Percentiles rank a stretch among this genome's conserved stretches.
Conservation (phyloP, 2,329 filamentous ascomycete genomes). For the Periconia digitata region DNA sequence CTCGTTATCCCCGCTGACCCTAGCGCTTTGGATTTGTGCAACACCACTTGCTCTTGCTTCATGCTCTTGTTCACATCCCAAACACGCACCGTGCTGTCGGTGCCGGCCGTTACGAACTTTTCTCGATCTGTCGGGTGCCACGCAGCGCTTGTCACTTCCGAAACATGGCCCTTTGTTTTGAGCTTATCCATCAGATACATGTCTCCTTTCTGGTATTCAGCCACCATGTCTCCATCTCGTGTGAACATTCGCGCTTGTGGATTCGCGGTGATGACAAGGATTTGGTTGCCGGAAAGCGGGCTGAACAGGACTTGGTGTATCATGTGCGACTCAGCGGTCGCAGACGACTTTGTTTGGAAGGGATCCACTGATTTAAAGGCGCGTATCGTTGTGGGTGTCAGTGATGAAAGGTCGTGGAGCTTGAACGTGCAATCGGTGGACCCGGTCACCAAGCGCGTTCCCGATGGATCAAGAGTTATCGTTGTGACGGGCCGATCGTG, state of each 20-base stretch:
- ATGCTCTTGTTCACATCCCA: constrained; percentile 95
- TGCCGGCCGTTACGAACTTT: constrained; percentile 84
- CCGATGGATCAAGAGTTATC: constrained; percentile 80
- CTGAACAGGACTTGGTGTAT: constrained; percentile 88
- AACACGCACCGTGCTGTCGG: constrained; percentile 92
- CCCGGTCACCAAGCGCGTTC: constrained; percentile 82
- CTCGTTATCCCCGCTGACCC: constrained; percentile 87
- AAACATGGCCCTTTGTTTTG: constrained; percentile 95
- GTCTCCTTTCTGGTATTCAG: constrained; percentile 94
- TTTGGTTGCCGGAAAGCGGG: constrained; percentile 72
- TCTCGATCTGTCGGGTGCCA: constrained; percentile 91
- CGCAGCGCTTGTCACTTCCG: constrained; percentile 82
- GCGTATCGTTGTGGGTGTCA: constrained; percentile 91
- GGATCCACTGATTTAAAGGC: constrained; percentile 94
- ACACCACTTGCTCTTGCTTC: constrained; percentile 88
- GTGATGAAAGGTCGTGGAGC: constrained; percentile 90
- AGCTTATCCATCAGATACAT: constrained; percentile 98
- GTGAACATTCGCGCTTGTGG: constrained; percentile 88
- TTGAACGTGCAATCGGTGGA: constrained; percentile 91
- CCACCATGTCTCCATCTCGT: constrained; percentile 81
- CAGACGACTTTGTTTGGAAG: constrained; percentile 70
- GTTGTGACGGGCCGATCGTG: constrained; percentile 87
- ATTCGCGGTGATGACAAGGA: constrained; percentile 86
- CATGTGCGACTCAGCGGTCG: constrained; percentile 79
- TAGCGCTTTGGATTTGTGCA: constrained; percentile 89